Evolutionary conservation across 2,329 filamentous ascomycete species (phyloP), one percentile per base, ranked within the genome.

Genomic region (Pseudogymnoascus sp.): DNA sequence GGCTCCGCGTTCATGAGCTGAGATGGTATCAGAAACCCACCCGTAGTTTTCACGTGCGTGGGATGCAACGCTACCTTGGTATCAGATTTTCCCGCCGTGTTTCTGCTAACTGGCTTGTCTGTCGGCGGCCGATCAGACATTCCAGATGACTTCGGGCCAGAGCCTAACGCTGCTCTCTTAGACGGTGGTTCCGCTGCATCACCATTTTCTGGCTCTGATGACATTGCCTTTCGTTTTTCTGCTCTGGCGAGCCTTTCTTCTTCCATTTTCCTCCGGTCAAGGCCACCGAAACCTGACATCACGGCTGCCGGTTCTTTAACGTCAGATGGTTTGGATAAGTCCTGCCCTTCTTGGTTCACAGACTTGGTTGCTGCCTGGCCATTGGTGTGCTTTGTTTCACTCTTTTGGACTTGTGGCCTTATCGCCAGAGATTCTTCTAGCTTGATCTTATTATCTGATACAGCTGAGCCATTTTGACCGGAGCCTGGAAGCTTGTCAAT

Each of bases 221-320:
- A 68, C 2, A 78, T 79, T 29, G 69, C 69, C 43, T 71, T 71
- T 61, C 71, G 65, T 64, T 72, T 72, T 52, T 60, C 65, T n/a
- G 55, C 61, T 67, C 92, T 83, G 21, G 84, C 86, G 12, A 96
- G 80, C 41, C 93, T 85, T 72, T 95, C 91, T 69, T 86, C 80
- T 73, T 97, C 93, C 91, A 96, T 94, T 61, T 85, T 83, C 74
- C 87, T 91, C 37, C 92, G 83, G 75, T 96, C 83, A 1, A 96
- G 55, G 8, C 59, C 62, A 31, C 37, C 33, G 14, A 64, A 33
- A 33, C 35, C 39, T 45, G 49, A 21, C 29, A 55, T 55, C 3
- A 2, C 21, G 8, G 29, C 16, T 33, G 29, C 16, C 21, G 29
- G 49, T 2, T 33, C 10, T 14, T 35, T 55, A 19, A 55, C 10